Evolutionary conservation across 768 basidiomycete genomes (phyloP).

Genomic region (Amanita exitialis): DNA sequence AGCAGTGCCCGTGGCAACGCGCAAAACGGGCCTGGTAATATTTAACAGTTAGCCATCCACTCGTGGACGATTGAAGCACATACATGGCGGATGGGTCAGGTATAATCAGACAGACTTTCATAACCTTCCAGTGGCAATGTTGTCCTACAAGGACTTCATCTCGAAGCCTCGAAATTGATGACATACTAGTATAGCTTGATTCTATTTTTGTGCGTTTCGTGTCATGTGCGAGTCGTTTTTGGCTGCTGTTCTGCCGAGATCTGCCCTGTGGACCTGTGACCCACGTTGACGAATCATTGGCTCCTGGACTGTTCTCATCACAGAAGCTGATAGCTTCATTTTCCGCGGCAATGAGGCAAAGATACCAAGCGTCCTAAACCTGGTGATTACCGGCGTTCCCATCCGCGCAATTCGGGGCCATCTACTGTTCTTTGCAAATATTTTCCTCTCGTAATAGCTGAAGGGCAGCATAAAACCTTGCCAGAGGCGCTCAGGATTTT

Average conservation of each 20-base stretch:
- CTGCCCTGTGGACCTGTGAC: neutral
- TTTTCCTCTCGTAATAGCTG: neutral
- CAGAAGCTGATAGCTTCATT: constrained; percentile 3
- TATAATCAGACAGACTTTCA: neutral
- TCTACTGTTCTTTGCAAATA: neutral
- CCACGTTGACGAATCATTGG: neutral
- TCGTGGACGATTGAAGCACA: neutral
- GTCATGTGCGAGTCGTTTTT: neutral
- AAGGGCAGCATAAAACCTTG: neutral
- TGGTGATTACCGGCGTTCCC: constrained; percentile 7
- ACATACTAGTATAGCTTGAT: neutral
- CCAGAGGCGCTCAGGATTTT: neutral
- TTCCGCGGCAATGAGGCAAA: constrained; percentile 5
- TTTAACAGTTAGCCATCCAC: too few species aligned
- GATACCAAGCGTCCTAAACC: neutral
- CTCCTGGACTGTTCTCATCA: neutral
- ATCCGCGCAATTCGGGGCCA: constrained; percentile 5
- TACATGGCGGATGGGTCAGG: neutral
- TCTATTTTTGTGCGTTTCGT: neutral
- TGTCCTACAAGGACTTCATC: neutral
- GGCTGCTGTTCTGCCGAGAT: neutral
- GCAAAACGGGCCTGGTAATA: neutral
- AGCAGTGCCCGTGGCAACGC: neutral
- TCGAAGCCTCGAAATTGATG: neutral
- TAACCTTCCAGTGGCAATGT: neutral